Evolutionary conservation across 768 basidiomycete genomes (phyloP).

Genomic region (Tricholoma sp.): DNA sequence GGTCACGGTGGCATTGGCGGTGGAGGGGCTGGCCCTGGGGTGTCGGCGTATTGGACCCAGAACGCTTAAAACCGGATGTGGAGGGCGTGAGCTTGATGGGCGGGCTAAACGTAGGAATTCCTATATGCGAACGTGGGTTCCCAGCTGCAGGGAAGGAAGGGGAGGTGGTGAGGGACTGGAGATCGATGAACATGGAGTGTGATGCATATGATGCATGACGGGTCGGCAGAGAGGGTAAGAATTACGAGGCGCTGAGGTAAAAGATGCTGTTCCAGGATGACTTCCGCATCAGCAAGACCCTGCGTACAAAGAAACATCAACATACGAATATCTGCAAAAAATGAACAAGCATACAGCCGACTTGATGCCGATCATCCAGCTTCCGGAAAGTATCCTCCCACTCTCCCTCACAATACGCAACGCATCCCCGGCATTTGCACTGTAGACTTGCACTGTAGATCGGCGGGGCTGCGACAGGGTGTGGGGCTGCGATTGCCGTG

Average conservation of each 20-base stretch:
- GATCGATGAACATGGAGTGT: constrained; percentile 34
- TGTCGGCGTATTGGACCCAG: constrained; percentile 23
- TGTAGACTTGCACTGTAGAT: too few relatives aligned
- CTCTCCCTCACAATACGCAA: constrained; percentile 76
- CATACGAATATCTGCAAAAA: background rate
- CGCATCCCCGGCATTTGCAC: constrained; percentile 67
- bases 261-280: constrained; percentile 43
- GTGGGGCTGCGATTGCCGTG: constrained; percentile 20
- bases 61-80: constrained; percentile 62
- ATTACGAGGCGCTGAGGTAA: constrained; percentile 5
- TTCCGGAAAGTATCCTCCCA: constrained; percentile 69
- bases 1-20: too few relatives aligned
- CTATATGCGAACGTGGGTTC: background rate
- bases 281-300: constrained; percentile 60
- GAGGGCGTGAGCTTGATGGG: constrained; percentile 72
- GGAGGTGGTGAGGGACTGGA: constrained; percentile 20
- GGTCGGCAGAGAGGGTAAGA: constrained; percentile 19
- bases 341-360: constrained; percentile 62
- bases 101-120: constrained; percentile 52
- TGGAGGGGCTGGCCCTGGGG: constrained; percentile 21
- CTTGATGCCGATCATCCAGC: constrained; percentile 83
- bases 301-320: constrained; percentile 19
- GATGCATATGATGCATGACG: too few relatives aligned
- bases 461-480: too few relatives aligned
- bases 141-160: constrained; percentile 3